phyloP scores from a whole-genome alignment of 176 grass and related monocot genomes.

The Elymus sibiricus region DNA sequence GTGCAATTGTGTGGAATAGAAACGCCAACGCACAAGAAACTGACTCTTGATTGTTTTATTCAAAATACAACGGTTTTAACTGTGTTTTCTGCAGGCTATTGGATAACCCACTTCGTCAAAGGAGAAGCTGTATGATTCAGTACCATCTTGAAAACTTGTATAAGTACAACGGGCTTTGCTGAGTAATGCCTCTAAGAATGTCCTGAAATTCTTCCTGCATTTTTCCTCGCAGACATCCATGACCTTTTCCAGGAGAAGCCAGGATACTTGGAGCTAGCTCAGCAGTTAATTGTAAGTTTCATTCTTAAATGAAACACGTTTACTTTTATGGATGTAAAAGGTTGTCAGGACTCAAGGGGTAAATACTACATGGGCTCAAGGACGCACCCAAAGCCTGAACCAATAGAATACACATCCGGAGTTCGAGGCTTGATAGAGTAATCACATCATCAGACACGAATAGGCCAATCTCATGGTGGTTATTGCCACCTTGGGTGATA shows the following conservation, averaged over 20 bases:
- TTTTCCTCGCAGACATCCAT: slow-evolving; percentile 57
- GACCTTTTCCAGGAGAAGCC: slow-evolving; percentile 64
- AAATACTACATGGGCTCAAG: background rate
- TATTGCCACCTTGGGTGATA: background rate
- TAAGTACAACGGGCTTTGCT: background rate
- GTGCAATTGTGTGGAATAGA: background rate
- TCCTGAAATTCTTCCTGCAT: slow-evolving; percentile 18
- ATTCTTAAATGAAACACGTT: slow-evolving; percentile 22
- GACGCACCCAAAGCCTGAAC: background rate
- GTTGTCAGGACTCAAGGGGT: background rate
- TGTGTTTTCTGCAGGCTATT: slow-evolving; percentile 56
- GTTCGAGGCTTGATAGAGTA: background rate
- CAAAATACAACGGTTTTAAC: slow-evolving; percentile 10
- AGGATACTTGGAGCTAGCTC: slow-evolving; percentile 84
- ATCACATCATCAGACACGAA: background rate
- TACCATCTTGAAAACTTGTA: slow-evolving; percentile 25
- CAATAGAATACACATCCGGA: background rate
- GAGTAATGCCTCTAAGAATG: slow-evolving; percentile 1
- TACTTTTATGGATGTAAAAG: slow-evolving; percentile 20
- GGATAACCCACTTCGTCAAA: slow-evolving; percentile 62
- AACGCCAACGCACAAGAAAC: background rate
- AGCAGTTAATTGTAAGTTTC: slow-evolving; percentile 62
- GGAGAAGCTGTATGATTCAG: slow-evolving; percentile 75
- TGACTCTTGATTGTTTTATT: background rate
- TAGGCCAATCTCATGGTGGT: background rate